Percentiles rank a stretch among this genome's conserved stretches.
Evolutionary conservation across 805 yeast species (phyloP).

Genomic region (Metahyphopichia silvanorum): DNA sequence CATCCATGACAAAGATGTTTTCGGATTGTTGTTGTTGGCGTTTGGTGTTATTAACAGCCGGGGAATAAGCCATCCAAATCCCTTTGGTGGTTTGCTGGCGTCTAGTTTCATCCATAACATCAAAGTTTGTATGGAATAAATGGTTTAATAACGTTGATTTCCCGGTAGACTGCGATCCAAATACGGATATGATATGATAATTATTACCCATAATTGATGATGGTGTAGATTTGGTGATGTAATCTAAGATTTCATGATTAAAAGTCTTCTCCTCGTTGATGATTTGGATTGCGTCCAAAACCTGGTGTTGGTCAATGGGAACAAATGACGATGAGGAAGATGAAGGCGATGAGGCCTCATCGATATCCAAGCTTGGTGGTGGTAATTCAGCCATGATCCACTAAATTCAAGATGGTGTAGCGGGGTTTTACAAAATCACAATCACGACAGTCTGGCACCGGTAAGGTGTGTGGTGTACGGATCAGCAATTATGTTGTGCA

Average conservation of each 20-base stretch:
- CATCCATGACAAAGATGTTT: constrained; percentile 81
- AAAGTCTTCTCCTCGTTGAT: constrained; percentile 60
- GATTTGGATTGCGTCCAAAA: constrained; percentile 51
- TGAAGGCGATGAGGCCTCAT: constrained; percentile 6
- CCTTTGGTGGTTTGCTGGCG: constrained; percentile 79
- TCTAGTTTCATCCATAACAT: constrained; percentile 84
- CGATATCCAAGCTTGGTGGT: constrained; percentile 4
- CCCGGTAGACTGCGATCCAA: constrained; percentile 97
- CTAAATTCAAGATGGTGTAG: no score
- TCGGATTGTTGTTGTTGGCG: constrained; percentile 10
- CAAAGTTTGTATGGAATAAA: constrained; percentile 82
- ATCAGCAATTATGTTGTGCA: no score
- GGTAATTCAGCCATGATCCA: no score
- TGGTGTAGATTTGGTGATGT: constrained; percentile 30
- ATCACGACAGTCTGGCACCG: no score
- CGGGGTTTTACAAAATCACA: no score
- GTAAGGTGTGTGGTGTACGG: no score
- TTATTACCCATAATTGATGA: constrained; percentile 53
- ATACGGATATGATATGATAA: constrained; percentile 90
- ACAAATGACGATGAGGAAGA: constrained; percentile 38
- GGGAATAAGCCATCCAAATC: constrained; percentile 43
- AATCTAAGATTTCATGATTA: constrained; percentile 33
- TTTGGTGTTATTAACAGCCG: constrained; percentile 21
- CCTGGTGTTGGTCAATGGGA: constrained; percentile 27
- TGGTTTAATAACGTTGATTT: constrained; percentile 88